Evolutionary conservation across 164 flowering plant species (phyloP), one percentile per base, ranked within the genome.

Genomic region (Berberis vulgaris): DNA sequence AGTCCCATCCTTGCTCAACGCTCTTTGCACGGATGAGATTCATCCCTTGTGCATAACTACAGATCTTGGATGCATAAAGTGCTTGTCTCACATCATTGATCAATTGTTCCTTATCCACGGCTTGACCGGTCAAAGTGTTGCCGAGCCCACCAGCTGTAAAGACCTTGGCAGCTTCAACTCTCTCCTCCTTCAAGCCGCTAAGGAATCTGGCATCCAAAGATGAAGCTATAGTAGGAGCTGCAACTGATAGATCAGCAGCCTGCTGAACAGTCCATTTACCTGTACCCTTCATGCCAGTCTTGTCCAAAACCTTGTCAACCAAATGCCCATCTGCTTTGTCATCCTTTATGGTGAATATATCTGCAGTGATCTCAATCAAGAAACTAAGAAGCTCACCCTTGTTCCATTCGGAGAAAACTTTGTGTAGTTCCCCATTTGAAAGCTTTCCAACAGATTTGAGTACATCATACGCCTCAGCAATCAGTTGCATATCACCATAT

Each of bases 181-280:
- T 62, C 55, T 62, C 65, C 38, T 62, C 65, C 46, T 62, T 62
- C 57, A 62, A 49, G 6, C 65, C 65, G 52, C 65, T 62, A 10
- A 62, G 65, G 47, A 62, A 62, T 45, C 65, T 62, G 5, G 57
- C 65, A 50, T 62, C 65, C 38, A 62, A 42, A 10, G 65, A 62
- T 41, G 65, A 62, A 41, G 65, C 65, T 10, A 62, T 62, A 3
- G 65, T 62, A 9, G 65, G 65, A 50, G 65, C 65, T 41, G 65
- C 65, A 50, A 62, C 26, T 12, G 65, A 62, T 50, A 62, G 46
- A 41, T 62, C 65, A 12, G 65, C 65, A 50, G 65, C 65, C 52
- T 62, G 65, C 45, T 62, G 65, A n/a, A 62, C 65, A 41, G 65
- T 62, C 65, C 65, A 62, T 52, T 62, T 62, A n/a, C 65, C 65